Evolutionary conservation across 1,139 yeast species (phyloP).

Genomic region (Suhomyces atakaporum): DNA sequence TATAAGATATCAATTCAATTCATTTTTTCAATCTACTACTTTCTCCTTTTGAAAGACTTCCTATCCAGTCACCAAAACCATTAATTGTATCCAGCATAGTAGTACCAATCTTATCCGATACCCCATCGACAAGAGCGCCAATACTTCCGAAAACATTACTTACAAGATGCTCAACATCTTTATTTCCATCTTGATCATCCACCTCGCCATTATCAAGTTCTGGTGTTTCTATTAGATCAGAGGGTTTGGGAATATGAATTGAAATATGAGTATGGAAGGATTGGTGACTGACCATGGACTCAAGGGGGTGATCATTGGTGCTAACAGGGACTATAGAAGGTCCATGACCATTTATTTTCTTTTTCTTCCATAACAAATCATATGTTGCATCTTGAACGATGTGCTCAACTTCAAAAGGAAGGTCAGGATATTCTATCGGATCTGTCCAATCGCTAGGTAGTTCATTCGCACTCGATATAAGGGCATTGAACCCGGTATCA

Average conservation of each 20-base stretch:
- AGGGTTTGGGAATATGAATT: constrained; percentile 37
- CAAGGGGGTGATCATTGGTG: constrained; percentile 27
- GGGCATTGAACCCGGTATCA: constrained; percentile 15
- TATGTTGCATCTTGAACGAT: constrained; percentile 53
- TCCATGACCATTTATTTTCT: constrained; percentile 8
- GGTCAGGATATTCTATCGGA: constrained; percentile 54
- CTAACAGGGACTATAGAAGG: constrained; percentile 21
- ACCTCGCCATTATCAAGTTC: constrained; percentile 13
- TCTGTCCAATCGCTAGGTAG: constrained; percentile 61
- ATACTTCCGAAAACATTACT: constrained; percentile 28
- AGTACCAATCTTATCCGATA: constrained; percentile 3
- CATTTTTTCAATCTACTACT: background rate
- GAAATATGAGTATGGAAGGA: constrained; percentile 23
- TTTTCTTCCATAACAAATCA: constrained; percentile 42
- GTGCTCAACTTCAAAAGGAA: constrained; percentile 51
- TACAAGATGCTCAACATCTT: constrained; percentile 30
- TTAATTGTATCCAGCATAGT: constrained; percentile 1
- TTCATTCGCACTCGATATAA: constrained; percentile 27
- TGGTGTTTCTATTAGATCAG: constrained; percentile 26
- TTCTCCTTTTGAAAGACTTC: background rate
- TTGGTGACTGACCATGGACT: constrained; percentile 32
- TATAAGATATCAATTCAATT: no score
- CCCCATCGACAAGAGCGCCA: constrained; percentile 20
- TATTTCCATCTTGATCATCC: constrained; percentile 18
- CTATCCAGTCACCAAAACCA: constrained; percentile 7